Conservation (phyloP, 441 rosid species). For the California macrophylla region DNA sequence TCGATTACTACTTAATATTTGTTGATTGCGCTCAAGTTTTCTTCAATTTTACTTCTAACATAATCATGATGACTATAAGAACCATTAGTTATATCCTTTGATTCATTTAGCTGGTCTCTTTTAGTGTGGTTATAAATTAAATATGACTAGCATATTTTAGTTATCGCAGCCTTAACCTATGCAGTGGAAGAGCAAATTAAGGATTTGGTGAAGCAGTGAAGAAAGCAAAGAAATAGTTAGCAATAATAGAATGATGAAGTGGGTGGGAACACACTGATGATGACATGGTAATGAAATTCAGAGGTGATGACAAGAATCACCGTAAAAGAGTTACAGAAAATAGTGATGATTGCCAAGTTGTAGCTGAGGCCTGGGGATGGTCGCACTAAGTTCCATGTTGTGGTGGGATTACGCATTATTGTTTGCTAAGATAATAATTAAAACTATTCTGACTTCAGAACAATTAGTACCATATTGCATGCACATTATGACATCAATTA, state of each 20-base stretch:
- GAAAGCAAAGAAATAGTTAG: too few species aligned
- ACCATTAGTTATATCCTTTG: background rate
- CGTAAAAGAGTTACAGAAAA: background rate
- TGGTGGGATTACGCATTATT: background rate
- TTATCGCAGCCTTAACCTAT: too few species aligned
- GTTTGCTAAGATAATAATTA: background rate
- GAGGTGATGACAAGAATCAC: too few species aligned
- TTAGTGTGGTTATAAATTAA: background rate
- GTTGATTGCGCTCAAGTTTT: background rate
- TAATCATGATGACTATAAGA: too few species aligned
- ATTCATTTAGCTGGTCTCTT: background rate
- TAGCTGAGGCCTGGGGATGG: background rate
- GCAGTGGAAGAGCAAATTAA: background rate
- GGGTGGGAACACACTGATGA: background rate
- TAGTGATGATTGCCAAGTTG: conserved; percentile 1
- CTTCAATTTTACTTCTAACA: too few species aligned
- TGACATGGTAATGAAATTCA: background rate
- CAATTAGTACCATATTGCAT: background rate
- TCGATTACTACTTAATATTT: background rate
- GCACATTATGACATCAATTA: background rate
- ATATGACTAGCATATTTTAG: background rate
- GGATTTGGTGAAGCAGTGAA: too few species aligned
- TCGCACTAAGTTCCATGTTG: background rate
- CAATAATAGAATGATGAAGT: background rate
- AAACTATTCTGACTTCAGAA: conserved; percentile 1